phyloP scores from a whole-genome alignment of 495 filamentous ascomycete genomes.

The Thermothielavioides terrestris region DNA sequence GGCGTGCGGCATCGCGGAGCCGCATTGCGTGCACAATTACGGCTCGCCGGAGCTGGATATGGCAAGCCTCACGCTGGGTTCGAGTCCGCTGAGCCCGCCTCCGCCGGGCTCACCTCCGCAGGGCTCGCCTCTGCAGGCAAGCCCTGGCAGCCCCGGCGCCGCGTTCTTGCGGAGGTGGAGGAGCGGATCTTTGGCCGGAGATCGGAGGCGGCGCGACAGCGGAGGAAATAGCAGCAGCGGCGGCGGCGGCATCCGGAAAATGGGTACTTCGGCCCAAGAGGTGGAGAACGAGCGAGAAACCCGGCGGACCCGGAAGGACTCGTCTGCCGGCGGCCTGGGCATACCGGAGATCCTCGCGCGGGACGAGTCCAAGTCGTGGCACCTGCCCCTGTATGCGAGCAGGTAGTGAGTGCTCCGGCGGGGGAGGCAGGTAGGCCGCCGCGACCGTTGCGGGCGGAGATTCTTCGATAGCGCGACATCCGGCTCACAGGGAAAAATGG shows the following conservation, averaged over 20 bases:
- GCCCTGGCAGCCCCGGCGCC: background rate
- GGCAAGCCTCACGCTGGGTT: background rate
- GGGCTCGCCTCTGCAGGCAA: background rate
- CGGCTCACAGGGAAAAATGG: too few relatives aligned
- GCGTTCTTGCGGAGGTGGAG: constrained; percentile 12
- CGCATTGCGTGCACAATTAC: constrained; percentile 36
- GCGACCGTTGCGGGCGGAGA: too few relatives aligned
- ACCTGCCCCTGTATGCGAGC: constrained; percentile 37
- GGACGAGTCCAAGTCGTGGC: constrained; percentile 30
- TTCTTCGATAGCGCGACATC: too few relatives aligned
- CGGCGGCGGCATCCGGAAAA: background rate
- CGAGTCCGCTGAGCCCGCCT: too few relatives aligned
- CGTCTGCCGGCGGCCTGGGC: background rate
- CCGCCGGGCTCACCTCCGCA: too few relatives aligned
- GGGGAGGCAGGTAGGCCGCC: too few relatives aligned
- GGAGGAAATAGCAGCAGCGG: constrained; percentile 1
- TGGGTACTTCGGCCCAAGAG: background rate
- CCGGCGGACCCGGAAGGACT: background rate
- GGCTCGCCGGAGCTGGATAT: constrained; percentile 6
- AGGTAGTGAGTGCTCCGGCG: too few relatives aligned
- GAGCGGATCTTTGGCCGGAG: constrained; percentile 1
- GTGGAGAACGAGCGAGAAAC: background rate
- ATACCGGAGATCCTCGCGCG: background rate
- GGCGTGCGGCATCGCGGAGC: constrained; percentile 33
- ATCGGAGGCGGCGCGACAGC: constrained; percentile 14